phyloP scores from a whole-genome alignment of 2,329 filamentous ascomycete genomes.

The Phoma herbarum region DNA sequence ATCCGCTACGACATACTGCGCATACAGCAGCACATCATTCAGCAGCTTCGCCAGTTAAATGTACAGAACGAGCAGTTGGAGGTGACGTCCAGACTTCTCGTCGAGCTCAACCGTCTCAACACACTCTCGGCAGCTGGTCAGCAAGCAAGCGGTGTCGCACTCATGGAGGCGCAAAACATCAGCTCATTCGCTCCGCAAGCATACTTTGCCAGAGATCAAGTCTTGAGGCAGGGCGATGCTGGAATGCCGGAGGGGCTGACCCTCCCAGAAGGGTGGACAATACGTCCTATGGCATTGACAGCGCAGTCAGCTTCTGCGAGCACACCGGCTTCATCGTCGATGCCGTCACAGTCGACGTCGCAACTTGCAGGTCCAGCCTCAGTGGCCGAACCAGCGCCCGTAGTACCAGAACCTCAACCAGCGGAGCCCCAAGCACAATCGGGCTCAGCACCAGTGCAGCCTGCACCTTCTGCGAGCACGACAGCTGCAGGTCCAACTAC shows the following conservation, averaged over 20 bases:
- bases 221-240: conserved; percentile 46
- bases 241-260: conserved; percentile 47
- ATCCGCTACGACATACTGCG: conserved; percentile 50
- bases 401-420: conserved; percentile 7
- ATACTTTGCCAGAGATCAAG: conserved; percentile 43
- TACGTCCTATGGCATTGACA: conserved; percentile 44
- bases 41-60: conserved; percentile 47
- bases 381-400: not conserved
- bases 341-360: conserved; percentile 18
- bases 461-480: conserved; percentile 9
- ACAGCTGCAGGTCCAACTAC: conserved; percentile 16
- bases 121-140: conserved; percentile 30
- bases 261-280: conserved; percentile 51
- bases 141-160: conserved; percentile 37
- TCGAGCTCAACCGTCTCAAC: conserved; percentile 40
- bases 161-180: conserved; percentile 34
- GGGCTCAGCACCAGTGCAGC: conserved; percentile 2
- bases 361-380: not conserved
- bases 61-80: conserved; percentile 48
- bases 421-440: not conserved
- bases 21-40: conserved; percentile 49
- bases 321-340: conserved; percentile 12
- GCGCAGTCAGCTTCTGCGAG: conserved; percentile 28
- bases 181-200: conserved; percentile 41
- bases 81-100: conserved; percentile 43